phyloP scores from a whole-genome alignment of 2,329 filamentous ascomycete genomes.

The Aspergillus amoenus region DNA sequence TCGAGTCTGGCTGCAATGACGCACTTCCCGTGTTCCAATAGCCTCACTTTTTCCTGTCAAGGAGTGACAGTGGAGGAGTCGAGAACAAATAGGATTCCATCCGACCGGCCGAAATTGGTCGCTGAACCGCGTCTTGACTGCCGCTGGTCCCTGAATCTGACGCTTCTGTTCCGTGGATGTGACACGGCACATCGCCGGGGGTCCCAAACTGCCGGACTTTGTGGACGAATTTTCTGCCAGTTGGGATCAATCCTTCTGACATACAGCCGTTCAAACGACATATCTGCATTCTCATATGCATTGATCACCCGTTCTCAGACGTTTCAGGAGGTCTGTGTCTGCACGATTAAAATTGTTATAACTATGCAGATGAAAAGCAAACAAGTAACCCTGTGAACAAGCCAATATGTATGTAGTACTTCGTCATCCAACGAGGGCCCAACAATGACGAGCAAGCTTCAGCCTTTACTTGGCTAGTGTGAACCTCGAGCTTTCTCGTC shows the following conservation, averaged over 20 bases:
- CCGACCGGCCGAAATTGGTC: constrained; percentile 10
- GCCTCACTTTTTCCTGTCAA: constrained; percentile 23
- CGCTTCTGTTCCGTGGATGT: constrained; percentile 15
- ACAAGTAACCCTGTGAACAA: neutral
- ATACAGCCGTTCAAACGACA: constrained; percentile 22
- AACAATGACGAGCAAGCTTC: neutral
- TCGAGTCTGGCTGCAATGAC: constrained; percentile 3
- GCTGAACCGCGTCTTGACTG: neutral
- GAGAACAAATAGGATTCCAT: constrained; percentile 22
- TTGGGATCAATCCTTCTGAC: constrained; percentile 15
- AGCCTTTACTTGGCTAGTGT: neutral
- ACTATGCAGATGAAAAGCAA: neutral
- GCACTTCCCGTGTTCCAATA: neutral
- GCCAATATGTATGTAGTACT: neutral
- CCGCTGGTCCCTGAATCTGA: constrained; percentile 13
- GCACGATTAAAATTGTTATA: neutral
- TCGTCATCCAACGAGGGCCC: neutral
- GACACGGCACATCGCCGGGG: constrained; percentile 19
- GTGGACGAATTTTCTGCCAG: constrained; percentile 14
- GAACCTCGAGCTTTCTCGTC: neutral
- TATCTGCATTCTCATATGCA: constrained; percentile 18
- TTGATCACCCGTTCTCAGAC: constrained; percentile 23
- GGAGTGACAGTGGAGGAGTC: constrained; percentile 8
- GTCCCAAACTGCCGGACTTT: constrained; percentile 19
- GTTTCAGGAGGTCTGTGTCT: constrained; percentile 14